Percentiles rank a stretch among this genome's conserved stretches.
Evolutionary conservation across 2,329 filamentous ascomycete species (phyloP).

Genomic region (Fusarium udum): DNA sequence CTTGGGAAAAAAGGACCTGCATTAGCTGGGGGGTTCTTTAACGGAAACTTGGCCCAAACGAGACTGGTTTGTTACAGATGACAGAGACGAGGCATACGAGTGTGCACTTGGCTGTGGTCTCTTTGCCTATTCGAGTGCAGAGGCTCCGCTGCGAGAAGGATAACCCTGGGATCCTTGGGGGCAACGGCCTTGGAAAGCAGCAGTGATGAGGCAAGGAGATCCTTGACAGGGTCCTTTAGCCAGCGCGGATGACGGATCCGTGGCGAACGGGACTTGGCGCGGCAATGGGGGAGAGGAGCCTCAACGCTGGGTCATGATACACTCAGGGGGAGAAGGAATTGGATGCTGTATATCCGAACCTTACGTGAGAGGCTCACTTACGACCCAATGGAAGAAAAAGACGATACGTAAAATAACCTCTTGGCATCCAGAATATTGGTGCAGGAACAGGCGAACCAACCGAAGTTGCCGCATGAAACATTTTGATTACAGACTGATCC

Average conservation of each 20-base stretch:
- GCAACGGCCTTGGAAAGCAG: neutral
- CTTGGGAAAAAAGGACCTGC: slow-evolving; percentile 12
- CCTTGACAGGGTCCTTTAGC: neutral
- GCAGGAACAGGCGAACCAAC: neutral
- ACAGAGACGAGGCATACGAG: slow-evolving; percentile 2
- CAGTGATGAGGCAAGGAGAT: neutral
- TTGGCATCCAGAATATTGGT: neutral
- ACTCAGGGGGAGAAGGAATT: neutral
- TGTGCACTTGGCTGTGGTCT: neutral
- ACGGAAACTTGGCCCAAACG: neutral
- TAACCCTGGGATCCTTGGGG: neutral
- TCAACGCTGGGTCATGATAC: neutral
- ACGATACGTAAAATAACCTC: neutral
- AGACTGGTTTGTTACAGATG: neutral
- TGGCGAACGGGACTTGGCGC: slow-evolving; percentile 5
- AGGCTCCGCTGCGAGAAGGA: neutral
- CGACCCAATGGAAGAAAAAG: neutral
- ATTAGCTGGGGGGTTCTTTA: slow-evolving; percentile 3
- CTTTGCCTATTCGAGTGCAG: neutral
- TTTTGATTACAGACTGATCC: neutral
- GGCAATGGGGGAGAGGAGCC: neutral
- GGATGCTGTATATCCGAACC: neutral
- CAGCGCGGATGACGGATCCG: neutral
- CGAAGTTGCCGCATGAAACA: slow-evolving; percentile 19
- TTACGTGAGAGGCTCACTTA: neutral